Base-by-base conservation (phyloP, 768 basidiomycete species). In the Boletus subcaerulescens region DNA sequence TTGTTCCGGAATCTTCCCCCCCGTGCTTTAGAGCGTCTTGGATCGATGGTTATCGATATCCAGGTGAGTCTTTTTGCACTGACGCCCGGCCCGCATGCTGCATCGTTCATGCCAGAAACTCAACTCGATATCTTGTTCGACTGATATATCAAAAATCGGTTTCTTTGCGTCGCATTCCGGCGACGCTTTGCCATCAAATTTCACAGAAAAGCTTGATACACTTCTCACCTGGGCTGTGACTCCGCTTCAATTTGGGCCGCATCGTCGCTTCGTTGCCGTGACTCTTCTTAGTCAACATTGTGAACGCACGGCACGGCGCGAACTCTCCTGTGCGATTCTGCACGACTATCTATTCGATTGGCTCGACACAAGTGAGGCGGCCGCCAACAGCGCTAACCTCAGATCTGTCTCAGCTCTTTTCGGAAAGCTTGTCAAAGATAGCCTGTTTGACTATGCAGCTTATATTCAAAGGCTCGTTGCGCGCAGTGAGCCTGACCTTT, bases 391-490 rank as follows among this genome's bases (percentile, higher is more conserved):
- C 14, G 71, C 70, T 7, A 88, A 84, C 60, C 72, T 89, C 4
- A 73, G 77, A 31, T 70, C 80, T n/a, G 79, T 91, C 26, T 79
- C 89, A 11, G 71, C 85, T 15, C 71, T 93, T 8, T 90, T 84
- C 51, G 89, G 85, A 4, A 84, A 87, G 65, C 77, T 93, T 2
- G 80, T 89, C 13, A 83, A 84, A 64, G 71, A 74, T 18, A 82
- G 80, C 14, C 65, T 91, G 18, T 92, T 92, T 66, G 87, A 86
- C 10, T 92, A 89, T 60, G 76, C 82, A 14, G 77, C 76, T 40
- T 93, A 92, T 62, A 80, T 92, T 36, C 88, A 91, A 62, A 81
- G 89, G 41, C 75, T 93, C n/a, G 83, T 93, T 51, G 89, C 89
- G 5, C 80, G 91, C 17, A 85, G 88, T 10, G 91, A 92, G 65